Evolutionary conservation across 176 grass and related monocot genomes (phyloP).

Genomic region (Carex pumila): DNA sequence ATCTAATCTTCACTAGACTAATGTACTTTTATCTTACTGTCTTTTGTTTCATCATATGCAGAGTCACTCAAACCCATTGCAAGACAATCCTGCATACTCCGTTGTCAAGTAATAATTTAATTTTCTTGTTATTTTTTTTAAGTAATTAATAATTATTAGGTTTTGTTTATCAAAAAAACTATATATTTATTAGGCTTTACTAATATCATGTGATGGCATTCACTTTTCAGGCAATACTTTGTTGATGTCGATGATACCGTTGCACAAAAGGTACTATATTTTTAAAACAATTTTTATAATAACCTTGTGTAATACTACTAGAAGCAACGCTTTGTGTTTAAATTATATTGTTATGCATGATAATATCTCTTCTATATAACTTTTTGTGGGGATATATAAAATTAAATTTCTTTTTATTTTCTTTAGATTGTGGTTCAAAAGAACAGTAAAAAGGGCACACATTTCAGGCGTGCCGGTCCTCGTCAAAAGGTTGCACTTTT

Average conservation of each 20-base stretch:
- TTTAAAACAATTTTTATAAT: neutral
- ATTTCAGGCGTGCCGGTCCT: conserved; percentile 81
- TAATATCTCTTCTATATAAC: neutral
- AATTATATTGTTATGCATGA: no score
- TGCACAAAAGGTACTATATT: conserved; percentile 41
- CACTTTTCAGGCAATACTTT: conserved; percentile 59
- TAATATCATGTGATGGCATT: neutral
- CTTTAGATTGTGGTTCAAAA: conserved; percentile 65
- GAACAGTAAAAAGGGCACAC: conserved; percentile 54
- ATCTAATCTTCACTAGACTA: neutral
- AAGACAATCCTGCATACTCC: conserved; percentile 80
- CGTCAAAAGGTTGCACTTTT: conserved; percentile 36
- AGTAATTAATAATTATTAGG: no score
- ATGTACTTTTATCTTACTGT: neutral
- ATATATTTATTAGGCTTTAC: neutral
- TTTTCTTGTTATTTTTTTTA: neutral
- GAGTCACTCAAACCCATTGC: conserved; percentile 69
- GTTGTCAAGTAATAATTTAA: conserved; percentile 57
- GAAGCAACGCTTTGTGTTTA: no score
- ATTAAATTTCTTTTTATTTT: neutral
- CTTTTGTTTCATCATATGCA: conserved; percentile 17
- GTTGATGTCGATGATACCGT: conserved; percentile 64
- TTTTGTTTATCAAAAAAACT: no score
- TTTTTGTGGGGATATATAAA: neutral
- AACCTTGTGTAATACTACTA: neutral